Base-by-base conservation (phyloP, 352 stramenopile genomes). In the Lagenidium giganteum region DNA sequence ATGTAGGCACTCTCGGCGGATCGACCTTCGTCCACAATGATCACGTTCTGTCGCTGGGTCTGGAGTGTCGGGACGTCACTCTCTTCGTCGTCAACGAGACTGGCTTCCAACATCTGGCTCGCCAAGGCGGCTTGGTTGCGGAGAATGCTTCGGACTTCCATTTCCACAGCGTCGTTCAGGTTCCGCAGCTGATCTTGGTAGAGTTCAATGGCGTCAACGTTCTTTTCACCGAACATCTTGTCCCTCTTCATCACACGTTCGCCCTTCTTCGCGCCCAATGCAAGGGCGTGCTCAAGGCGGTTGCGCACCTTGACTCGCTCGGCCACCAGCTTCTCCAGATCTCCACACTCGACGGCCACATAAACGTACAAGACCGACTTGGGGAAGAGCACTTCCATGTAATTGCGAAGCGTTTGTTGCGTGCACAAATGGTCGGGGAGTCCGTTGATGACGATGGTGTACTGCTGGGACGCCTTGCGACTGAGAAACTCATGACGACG, bases 401-500 rank as follows among this genome's bases (percentile, higher is more conserved):
- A 93, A 47, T 86, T 90, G 22, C 64, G 72, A 33, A 93, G 54
- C 23, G 74, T 88, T 42, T 90, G 72, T 29, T 82, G 68, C 23
- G 77, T 90, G 37, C 71, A 75, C 6, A 93, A 57, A 27, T 88
- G 67, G 9, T 67, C 64, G n/a, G 80, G 80, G 13, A 93, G 53
- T 1, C 71, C 80, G 41, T 86, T 86, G 20, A 93, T 54, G 22
- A 88, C 67, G 40, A 93, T 57, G 17, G 70, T 79, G 60, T 93
- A 93, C 63, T 93, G 80, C 56, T 89, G 72, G 29, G 72, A 31
- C 39, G 57, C 42, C 23, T 72, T 65, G 43, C 70, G 59, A n/a
- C 63, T 54, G 57, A 93, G 70, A 39, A 89, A 89, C 49, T 90
- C 67, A 37, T 93, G 80, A 35, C 77, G 70, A 13, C 80, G 65